Conservation (phyloP, 75 land plant species). For the Picea sitchensis region DNA sequence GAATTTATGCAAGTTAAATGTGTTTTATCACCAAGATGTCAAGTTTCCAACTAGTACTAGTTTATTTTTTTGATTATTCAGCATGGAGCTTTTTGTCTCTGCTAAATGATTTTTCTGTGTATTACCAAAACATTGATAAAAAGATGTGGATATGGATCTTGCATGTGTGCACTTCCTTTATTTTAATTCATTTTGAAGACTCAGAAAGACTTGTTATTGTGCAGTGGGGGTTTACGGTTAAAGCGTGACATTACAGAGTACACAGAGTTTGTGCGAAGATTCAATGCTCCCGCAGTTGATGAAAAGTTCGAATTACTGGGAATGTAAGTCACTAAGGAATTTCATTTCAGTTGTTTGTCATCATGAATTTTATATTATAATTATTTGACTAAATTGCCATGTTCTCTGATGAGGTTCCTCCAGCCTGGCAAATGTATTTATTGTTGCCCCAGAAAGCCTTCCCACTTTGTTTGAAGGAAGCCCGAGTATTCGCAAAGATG, state of each 20-base stretch:
- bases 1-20: too few relatives aligned
- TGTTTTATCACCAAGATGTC: too few relatives aligned
- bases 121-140: neutral
- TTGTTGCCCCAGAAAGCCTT: slow-evolving; percentile 94
- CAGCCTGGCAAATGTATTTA: slow-evolving; percentile 96
- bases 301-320: slow-evolving; percentile 96
- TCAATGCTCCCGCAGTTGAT: slow-evolving; percentile 96
- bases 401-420: slow-evolving; percentile 11
- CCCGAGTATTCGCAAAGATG: slow-evolving; percentile 84
- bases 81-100: too few relatives aligned
- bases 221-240: slow-evolving; percentile 95
- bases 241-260: slow-evolving; percentile 99
- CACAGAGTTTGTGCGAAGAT: slow-evolving; percentile 95
- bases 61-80: too few relatives aligned
- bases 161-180: neutral
- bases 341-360: neutral
- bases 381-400: neutral
- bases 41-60: too few relatives aligned
- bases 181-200: neutral
- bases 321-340: slow-evolving; percentile 64
- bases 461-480: slow-evolving; percentile 85
- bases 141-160: neutral
- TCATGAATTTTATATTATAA: neutral
- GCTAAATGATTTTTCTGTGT: neutral
- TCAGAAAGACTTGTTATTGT: slow-evolving; percentile 1